Evolutionary conservation across 1,139 yeast species (phyloP).

Genomic region (Insectozyma bohioensis): DNA sequence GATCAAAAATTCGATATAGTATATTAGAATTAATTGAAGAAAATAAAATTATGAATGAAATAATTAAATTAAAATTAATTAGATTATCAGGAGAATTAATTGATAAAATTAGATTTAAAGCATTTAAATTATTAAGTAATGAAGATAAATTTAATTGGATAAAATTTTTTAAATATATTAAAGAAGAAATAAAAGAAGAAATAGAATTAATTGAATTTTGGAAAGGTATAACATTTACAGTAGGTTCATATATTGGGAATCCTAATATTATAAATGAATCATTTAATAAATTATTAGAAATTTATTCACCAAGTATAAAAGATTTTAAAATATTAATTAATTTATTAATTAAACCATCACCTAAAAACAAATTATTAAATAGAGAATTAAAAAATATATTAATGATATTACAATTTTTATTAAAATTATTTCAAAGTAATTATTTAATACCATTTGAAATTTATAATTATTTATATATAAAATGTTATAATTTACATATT

Average conservation of each 20-base stretch:
- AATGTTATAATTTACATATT: conserved; percentile 58
- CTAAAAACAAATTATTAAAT: neutral
- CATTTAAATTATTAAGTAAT: conserved; percentile 18
- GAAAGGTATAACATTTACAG: conserved; percentile 56
- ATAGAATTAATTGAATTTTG: conserved; percentile 37
- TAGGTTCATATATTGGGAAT: conserved; percentile 61
- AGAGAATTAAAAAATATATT: conserved; percentile 23
- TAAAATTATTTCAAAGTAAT: conserved; percentile 37
- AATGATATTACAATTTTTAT: conserved; percentile 31
- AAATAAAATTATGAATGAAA: conserved; percentile 18
- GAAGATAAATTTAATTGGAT: conserved; percentile 23
- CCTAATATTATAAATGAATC: conserved; percentile 47
- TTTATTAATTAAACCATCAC: conserved; percentile 5
- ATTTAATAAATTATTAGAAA: conserved; percentile 37
- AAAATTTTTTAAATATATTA: conserved; percentile 22
- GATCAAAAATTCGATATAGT: conserved; percentile 63
- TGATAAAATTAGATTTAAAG: conserved; percentile 27
- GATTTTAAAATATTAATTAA: conserved; percentile 13
- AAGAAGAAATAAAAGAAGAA: conserved; percentile 3
- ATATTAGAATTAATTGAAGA: conserved; percentile 26
- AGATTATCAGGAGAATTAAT: conserved; percentile 50
- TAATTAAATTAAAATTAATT: conserved; percentile 36
- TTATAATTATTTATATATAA: conserved; percentile 34
- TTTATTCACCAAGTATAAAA: conserved; percentile 24
- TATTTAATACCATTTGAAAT: conserved; percentile 11